phyloP scores from a whole-genome alignment of 805 yeast species.

The Sungouiozyma ichnusensis region DNA sequence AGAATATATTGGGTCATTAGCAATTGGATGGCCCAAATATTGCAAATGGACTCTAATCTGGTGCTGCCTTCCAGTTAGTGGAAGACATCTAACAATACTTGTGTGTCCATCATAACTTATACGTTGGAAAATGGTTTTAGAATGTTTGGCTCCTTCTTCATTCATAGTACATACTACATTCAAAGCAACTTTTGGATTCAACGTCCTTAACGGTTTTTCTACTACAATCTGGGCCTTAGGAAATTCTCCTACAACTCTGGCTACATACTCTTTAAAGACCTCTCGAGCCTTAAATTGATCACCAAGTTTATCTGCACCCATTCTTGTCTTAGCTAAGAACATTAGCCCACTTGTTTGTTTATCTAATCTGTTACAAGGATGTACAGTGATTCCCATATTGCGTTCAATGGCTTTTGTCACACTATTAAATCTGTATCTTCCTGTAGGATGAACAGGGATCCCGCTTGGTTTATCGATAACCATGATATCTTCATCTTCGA shows the following conservation, averaged over 20 bases:
- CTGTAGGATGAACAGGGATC: slow-evolving; percentile 92
- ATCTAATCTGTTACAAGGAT: slow-evolving; percentile 83
- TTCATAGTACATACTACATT: slow-evolving; percentile 36
- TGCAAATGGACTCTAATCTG: slow-evolving; percentile 91
- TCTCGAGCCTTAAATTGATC: slow-evolving; percentile 61
- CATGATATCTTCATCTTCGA: slow-evolving; percentile 61
- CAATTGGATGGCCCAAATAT: slow-evolving; percentile 76
- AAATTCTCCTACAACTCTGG: slow-evolving; percentile 78
- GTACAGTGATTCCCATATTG: slow-evolving; percentile 56
- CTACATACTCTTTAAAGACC: slow-evolving; percentile 76
- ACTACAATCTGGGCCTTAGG: slow-evolving; percentile 48
- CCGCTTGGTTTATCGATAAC: slow-evolving; percentile 93
- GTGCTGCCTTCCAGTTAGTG: slow-evolving; percentile 88
- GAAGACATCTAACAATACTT: slow-evolving; percentile 67
- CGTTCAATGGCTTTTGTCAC: slow-evolving; percentile 66
- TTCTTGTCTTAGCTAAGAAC: slow-evolving; percentile 76
- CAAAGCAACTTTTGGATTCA: slow-evolving; percentile 63
- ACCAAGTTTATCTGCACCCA: slow-evolving; percentile 67
- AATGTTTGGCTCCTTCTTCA: slow-evolving; percentile 42
- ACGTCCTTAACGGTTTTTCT: slow-evolving; percentile 56
- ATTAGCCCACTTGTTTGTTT: slow-evolving; percentile 83
- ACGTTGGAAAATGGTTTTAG: slow-evolving; percentile 59
- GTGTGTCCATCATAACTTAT: slow-evolving; percentile 53
- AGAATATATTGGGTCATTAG: slow-evolving; percentile 85
- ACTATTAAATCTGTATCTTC: slow-evolving; percentile 64